These are phyloP conservation scores for Infundibulicybe gibba DNA, from an alignment of 768 basidiomycete species.

Conservation along the genomic window DNA sequence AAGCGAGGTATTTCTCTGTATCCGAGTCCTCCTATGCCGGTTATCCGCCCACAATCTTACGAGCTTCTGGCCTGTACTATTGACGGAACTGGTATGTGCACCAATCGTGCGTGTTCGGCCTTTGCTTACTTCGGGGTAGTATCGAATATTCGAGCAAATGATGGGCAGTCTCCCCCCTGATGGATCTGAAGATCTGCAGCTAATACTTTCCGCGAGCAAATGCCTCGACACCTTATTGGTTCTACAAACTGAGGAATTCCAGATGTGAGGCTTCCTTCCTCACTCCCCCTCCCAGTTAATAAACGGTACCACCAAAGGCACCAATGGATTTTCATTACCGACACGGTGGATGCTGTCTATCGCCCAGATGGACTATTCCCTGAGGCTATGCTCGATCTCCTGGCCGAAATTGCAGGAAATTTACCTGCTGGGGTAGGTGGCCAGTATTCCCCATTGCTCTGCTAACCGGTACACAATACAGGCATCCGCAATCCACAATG, in stretches of 20 bases:
- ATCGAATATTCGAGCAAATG: constrained; percentile 85
- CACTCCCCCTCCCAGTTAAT: not conserved
- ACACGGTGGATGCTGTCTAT: constrained; percentile 94
- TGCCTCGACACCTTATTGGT: constrained; percentile 91
- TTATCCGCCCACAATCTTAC: constrained; percentile 88
- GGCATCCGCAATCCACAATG: constrained; percentile 15
- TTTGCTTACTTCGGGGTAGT: constrained; percentile 36
- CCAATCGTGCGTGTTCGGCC: not conserved
- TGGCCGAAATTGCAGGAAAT: constrained; percentile 78
- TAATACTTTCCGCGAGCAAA: constrained; percentile 89
- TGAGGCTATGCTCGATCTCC: constrained; percentile 86
- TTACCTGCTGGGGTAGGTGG: constrained; percentile 48
- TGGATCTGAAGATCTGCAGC: constrained; percentile 78
- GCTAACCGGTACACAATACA: not conserved
- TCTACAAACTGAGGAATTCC: constrained; percentile 95
- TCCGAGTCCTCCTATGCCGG: constrained; percentile 87
- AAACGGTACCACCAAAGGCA: constrained; percentile 46
- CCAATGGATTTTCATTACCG: constrained; percentile 98
- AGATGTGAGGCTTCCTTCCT: constrained; percentile 58
- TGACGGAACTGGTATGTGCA: constrained; percentile 79
- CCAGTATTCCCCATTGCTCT: not conserved
- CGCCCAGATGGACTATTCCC: constrained; percentile 81
- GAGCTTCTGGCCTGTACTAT: constrained; percentile 94
- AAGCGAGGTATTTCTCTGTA: constrained; percentile 92
- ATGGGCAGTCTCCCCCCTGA: constrained; percentile 71